Evolutionary conservation across 2,329 filamentous ascomycete genomes (phyloP).

Genomic region (Periconia macrospinosa): DNA sequence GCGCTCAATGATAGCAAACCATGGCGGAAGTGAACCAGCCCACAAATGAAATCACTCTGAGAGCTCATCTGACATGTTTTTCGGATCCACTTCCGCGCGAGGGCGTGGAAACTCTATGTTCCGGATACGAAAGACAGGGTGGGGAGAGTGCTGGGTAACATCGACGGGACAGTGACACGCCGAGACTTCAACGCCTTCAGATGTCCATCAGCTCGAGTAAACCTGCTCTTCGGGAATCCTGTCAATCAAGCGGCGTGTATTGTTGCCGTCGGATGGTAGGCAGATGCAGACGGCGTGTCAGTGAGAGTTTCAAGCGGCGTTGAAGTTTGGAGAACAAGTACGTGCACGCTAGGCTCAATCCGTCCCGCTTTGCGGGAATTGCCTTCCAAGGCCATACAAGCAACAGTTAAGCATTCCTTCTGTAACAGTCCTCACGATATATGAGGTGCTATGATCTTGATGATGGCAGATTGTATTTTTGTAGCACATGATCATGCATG

Average conservation of each 20-base stretch:
- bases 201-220: slow-evolving; percentile 13
- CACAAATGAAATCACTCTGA: neutral
- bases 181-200: slow-evolving; percentile 8
- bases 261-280: slow-evolving; percentile 23
- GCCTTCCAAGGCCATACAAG: neutral
- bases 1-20: neutral
- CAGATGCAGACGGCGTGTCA: slow-evolving; percentile 30
- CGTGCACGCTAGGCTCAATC: slow-evolving; percentile 11
- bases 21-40: slow-evolving; percentile 1
- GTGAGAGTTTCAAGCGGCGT: slow-evolving; percentile 25
- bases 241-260: slow-evolving; percentile 19
- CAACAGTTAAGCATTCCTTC: neutral
- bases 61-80: neutral
- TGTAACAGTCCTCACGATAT: neutral
- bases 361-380: too few relatives aligned
- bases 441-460: neutral
- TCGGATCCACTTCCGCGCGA: neutral
- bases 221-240: slow-evolving; percentile 13
- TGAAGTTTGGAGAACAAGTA: slow-evolving; percentile 8
- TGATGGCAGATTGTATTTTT: too few relatives aligned
- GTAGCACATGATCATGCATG: too few relatives aligned
- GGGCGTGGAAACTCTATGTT: slow-evolving; percentile 5
- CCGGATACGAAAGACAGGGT: slow-evolving; percentile 4
- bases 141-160: slow-evolving; percentile 2
- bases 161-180: neutral